A percentile compares a stretch with the other conserved stretches of the same genome.
Evolutionary conservation across 208 protist species (phyloP).

Genomic region (Wallacemonas sp.): DNA sequence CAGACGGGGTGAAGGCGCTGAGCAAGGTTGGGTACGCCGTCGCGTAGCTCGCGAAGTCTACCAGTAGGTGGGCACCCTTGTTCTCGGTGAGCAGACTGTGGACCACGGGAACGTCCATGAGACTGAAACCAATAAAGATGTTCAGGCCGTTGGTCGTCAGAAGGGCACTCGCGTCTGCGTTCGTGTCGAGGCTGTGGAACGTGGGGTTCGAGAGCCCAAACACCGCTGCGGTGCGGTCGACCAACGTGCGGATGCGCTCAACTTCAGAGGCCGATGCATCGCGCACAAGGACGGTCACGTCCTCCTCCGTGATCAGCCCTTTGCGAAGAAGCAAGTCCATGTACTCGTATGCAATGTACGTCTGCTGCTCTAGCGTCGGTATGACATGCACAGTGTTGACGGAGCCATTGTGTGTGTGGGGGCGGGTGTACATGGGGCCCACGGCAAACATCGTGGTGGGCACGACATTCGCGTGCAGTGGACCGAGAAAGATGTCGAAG

Average conservation of each 20-base stretch:
- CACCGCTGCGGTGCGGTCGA: not conserved
- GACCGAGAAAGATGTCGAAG: not conserved
- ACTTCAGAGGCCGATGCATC: not conserved
- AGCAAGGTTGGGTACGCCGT: not conserved
- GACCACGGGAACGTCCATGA: not conserved
- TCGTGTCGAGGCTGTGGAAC: not conserved
- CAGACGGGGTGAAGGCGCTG: not conserved
- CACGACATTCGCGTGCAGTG: not conserved
- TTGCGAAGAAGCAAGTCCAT: not conserved
- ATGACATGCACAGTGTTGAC: slow-evolving; percentile 25
- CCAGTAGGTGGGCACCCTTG: not conserved
- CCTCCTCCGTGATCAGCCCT: not conserved
- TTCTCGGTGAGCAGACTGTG: not conserved
- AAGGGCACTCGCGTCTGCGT: not conserved
- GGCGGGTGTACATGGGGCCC: not conserved
- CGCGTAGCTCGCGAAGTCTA: slow-evolving; percentile 5
- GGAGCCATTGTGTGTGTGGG: not conserved
- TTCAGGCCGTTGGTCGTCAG: not conserved
- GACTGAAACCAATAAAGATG: not conserved
- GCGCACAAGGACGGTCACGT: not conserved
- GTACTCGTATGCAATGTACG: slow-evolving; percentile 23
- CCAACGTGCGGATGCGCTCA: not conserved
- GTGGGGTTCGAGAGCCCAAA: not conserved
- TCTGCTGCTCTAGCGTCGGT: slow-evolving; percentile 30
- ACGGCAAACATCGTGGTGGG: not conserved